Conservation (phyloP, 768 basidiomycete genomes). For the Leccinum rimulosum region DNA sequence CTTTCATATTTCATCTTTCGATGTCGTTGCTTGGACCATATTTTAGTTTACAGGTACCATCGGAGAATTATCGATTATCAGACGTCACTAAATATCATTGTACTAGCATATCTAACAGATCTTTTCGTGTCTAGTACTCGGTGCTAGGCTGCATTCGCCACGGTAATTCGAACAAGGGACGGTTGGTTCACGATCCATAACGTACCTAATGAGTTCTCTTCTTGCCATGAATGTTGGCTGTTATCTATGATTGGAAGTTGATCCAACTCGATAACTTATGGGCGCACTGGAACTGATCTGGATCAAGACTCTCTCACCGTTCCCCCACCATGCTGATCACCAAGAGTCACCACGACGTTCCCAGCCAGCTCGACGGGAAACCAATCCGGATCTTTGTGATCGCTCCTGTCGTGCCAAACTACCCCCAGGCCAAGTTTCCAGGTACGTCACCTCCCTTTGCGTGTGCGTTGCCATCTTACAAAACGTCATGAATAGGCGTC, state of each 20-base stretch:
- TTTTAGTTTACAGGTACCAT: not conserved
- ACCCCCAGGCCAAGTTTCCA: constrained; percentile 90
- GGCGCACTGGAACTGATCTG: not conserved
- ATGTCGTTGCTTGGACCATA: not conserved
- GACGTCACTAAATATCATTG: not conserved
- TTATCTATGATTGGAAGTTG: not conserved
- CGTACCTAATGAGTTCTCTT: not conserved
- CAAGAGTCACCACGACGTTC: constrained; percentile 74
- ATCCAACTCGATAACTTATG: no score
- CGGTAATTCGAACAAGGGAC: not conserved
- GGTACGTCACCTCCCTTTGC: constrained; percentile 40
- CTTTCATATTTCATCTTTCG: not conserved
- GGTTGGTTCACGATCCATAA: not conserved
- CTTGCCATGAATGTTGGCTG: not conserved
- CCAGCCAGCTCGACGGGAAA: constrained; percentile 62
- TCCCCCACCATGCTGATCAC: constrained; percentile 69
- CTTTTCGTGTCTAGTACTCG: not conserved
- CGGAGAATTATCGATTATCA: not conserved
- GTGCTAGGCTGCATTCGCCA: not conserved
- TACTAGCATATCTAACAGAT: not conserved
- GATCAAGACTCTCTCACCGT: not conserved
- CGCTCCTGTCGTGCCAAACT: constrained; percentile 72
- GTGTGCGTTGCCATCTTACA: not conserved
- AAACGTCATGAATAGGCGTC: constrained; percentile 48
- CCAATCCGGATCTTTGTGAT: constrained; percentile 83